Conservation (phyloP, 805 yeast genomes). For the Candida quercuum region DNA sequence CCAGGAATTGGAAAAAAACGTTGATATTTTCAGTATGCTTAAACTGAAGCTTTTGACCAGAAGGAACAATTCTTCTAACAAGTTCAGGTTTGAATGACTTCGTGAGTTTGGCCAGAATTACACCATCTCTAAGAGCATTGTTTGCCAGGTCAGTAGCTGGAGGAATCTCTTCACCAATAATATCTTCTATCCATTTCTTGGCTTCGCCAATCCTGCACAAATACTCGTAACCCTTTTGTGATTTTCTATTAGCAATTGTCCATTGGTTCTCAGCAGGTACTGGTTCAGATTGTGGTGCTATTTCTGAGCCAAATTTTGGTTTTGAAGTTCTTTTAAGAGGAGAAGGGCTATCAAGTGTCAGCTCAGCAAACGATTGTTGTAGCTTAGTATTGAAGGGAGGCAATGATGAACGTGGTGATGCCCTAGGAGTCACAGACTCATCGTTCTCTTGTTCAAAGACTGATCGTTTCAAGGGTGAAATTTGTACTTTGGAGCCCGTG, state of each 20-base stretch:
- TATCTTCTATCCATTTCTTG: conserved; percentile 70
- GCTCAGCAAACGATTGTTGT: conserved; percentile 16
- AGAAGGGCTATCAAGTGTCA: conserved; percentile 21
- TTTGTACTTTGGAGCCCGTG: background rate
- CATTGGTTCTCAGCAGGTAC: conserved; percentile 9
- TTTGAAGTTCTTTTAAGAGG: conserved; percentile 18
- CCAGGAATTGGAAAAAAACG: conserved; percentile 67
- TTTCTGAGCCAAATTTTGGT: background rate
- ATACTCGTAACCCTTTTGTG: conserved; percentile 61
- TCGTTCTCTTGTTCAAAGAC: conserved; percentile 2
- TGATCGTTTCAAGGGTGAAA: conserved; percentile 3
- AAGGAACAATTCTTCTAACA: conserved; percentile 47
- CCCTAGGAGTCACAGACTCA: no score
- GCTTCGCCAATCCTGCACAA: conserved; percentile 77
- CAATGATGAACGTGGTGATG: background rate
- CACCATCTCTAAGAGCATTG: conserved; percentile 76
- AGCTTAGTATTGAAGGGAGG: conserved; percentile 6
- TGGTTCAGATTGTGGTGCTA: background rate
- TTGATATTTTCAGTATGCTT: conserved; percentile 92
- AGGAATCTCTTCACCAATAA: conserved; percentile 53
- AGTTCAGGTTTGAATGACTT: conserved; percentile 63
- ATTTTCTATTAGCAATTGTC: conserved; percentile 11
- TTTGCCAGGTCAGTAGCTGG: conserved; percentile 49
- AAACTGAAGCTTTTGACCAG: conserved; percentile 67
- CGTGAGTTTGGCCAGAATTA: conserved; percentile 74